Evolutionary conservation across 179 eudicot species (phyloP).

Genomic region (Silene vulgaris): DNA sequence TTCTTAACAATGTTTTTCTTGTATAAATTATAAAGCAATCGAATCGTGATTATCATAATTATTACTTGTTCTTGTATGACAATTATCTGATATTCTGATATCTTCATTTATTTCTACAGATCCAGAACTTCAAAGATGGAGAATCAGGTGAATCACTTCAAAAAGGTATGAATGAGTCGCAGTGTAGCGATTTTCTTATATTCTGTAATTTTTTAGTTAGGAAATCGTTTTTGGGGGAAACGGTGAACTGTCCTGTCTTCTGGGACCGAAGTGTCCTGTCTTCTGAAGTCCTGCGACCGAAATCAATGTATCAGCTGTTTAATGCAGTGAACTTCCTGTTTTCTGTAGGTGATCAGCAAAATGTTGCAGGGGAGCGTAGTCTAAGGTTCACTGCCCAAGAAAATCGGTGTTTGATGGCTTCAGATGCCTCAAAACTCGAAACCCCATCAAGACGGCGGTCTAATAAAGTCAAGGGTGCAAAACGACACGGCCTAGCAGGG

Average conservation of each 20-base stretch:
- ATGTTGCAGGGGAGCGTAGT: slow-evolving; percentile 15
- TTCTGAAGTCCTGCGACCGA: too few species aligned
- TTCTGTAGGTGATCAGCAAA: slow-evolving; percentile 13
- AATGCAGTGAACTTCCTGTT: neutral
- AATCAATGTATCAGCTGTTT: neutral
- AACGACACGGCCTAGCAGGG: slow-evolving; percentile 21
- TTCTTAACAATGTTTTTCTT: neutral
- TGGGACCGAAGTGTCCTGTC: too few species aligned
- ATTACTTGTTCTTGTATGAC: neutral
- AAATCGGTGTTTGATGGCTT: slow-evolving; percentile 14
- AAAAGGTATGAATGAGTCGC: slow-evolving; percentile 19
- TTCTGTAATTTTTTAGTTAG: neutral
- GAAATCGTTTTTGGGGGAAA: neutral
- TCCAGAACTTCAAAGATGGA: slow-evolving; percentile 20
- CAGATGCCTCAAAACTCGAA: slow-evolving; percentile 17
- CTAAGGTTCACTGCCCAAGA: slow-evolving; percentile 17
- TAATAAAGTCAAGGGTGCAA: slow-evolving; percentile 19
- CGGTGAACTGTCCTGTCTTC: neutral
- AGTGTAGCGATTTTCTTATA: too few species aligned
- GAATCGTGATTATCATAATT: neutral
- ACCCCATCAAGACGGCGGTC: slow-evolving; percentile 29
- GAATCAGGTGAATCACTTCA: slow-evolving; percentile 10
- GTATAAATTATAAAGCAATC: neutral
- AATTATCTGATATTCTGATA: neutral
- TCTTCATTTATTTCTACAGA: slow-evolving; percentile 10